Evolutionary conservation across 164 flowering plant genomes (phyloP).

Genomic region (Paratinospora sagittata): DNA sequence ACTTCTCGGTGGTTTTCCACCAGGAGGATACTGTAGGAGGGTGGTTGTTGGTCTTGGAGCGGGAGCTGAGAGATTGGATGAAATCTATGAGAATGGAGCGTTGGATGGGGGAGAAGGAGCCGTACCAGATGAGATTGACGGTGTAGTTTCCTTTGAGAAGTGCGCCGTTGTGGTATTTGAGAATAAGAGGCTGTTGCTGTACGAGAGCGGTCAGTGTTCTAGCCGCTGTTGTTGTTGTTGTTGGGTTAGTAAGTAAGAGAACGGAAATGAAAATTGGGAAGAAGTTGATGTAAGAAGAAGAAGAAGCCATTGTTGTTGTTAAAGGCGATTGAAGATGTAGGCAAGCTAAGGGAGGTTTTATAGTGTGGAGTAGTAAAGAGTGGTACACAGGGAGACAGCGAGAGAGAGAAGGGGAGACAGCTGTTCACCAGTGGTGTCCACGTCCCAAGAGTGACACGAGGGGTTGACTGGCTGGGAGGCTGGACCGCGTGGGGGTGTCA

Average conservation of each 20-base stretch:
- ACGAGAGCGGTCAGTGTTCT: conserved; percentile 35
- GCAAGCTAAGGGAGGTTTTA: not conserved
- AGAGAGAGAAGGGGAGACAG: not conserved
- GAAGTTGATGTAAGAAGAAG: not conserved
- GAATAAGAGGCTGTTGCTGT: conserved; percentile 34
- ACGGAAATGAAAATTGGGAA: no score
- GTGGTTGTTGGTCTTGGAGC: not conserved
- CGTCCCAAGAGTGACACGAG: not conserved
- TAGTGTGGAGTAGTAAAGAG: not conserved
- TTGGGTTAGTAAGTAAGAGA: not conserved
- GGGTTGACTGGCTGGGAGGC: not conserved
- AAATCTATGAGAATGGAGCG: conserved; percentile 6
- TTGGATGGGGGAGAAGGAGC: conserved; percentile 22
- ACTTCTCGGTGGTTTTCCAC: conserved; percentile 34
- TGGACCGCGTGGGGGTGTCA: no score
- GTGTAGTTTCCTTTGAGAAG: conserved; percentile 59
- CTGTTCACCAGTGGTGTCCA: not conserved
- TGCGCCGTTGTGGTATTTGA: conserved; percentile 62
- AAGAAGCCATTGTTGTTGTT: not conserved
- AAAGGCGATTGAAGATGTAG: not conserved
- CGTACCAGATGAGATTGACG: conserved; percentile 52
- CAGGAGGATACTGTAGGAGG: conserved; percentile 37
- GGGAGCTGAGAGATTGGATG: conserved; percentile 5
- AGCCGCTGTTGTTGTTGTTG: conserved; percentile 15
- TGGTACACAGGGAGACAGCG: no score